Percentiles rank a stretch among this genome's conserved stretches.
Conservation (phyloP, 2,329 filamentous ascomycete species). For the Colletotrichum caudatum region DNA sequence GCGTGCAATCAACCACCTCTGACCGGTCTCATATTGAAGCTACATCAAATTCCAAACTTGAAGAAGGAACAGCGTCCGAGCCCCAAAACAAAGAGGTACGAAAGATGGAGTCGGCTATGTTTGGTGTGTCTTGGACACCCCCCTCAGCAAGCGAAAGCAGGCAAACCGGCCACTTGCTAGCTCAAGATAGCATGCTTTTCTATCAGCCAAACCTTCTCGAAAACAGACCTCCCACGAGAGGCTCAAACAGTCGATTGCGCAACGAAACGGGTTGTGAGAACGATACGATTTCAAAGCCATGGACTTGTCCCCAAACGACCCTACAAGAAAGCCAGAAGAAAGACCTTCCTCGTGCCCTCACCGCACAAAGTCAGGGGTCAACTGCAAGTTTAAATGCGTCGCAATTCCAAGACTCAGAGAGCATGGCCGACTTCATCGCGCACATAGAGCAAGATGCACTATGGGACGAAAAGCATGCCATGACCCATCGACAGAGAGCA, state of each 20-base stretch:
- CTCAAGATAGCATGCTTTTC: too few relatives aligned
- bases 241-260: too few relatives aligned
- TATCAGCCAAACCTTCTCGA: background rate
- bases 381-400: conserved; percentile 32
- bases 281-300: background rate
- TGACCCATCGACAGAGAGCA: background rate
- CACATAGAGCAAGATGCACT: conserved; percentile 50
- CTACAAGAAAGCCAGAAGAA: background rate
- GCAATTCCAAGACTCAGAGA: conserved; percentile 41
- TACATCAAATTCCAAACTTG: too few relatives aligned
- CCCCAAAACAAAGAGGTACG: background rate
- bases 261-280: background rate
- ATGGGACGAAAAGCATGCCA: background rate
- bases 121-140: background rate
- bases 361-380: background rate
- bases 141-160: background rate
- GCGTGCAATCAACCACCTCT: background rate
- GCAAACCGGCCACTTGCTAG: background rate
- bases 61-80: background rate
- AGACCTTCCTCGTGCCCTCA: background rate
- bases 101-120: background rate
- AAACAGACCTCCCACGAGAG: background rate
- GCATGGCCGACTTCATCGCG: conserved; percentile 50
- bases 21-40: background rate
- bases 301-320: too few relatives aligned